These are phyloP conservation scores for Neoboletus subvelutipes DNA, from an alignment of 768 basidiomycete species.

Conservation along the genomic window DNA sequence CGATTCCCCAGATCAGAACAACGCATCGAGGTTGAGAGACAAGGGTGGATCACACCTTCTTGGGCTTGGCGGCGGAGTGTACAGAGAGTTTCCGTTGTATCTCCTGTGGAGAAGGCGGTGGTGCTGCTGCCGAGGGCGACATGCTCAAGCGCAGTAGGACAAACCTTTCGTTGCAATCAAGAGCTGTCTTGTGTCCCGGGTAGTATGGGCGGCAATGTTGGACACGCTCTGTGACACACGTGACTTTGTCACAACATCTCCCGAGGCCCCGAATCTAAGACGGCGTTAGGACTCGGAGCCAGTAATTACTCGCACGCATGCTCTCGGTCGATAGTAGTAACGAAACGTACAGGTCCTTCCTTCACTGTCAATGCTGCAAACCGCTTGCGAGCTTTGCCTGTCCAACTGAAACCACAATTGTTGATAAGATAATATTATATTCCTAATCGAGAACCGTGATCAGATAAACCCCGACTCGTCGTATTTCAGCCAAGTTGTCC, in stretches of 20 bases:
- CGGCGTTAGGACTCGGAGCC: slow-evolving; percentile 17
- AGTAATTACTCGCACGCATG: not conserved
- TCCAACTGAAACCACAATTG: slow-evolving; percentile 3
- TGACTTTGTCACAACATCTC: slow-evolving; percentile 22
- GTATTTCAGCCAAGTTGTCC: not conserved
- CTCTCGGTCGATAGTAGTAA: not conserved
- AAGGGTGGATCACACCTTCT: slow-evolving; percentile 38
- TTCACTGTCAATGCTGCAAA: not conserved
- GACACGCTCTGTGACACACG: slow-evolving; percentile 24
- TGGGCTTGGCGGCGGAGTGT: slow-evolving; percentile 56
- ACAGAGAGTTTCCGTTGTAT: slow-evolving; percentile 83
- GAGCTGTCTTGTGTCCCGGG: slow-evolving; percentile 2
- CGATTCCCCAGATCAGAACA: slow-evolving; percentile 20
- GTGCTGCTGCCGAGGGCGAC: slow-evolving; percentile 30
- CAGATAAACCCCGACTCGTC: slow-evolving; percentile 17
- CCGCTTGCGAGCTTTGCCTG: not conserved
- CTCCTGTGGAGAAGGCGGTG: slow-evolving; percentile 84
- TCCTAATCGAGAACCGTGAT: slow-evolving; percentile 18
- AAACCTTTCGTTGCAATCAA: slow-evolving; percentile 16
- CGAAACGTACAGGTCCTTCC: no score
- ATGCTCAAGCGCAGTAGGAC: slow-evolving; percentile 18
- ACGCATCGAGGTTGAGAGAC: not conserved
- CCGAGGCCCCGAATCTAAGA: slow-evolving; percentile 6
- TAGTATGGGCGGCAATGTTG: slow-evolving; percentile 7
- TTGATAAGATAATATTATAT: slow-evolving; percentile 8